Evolutionary conservation across 2,329 filamentous ascomycete genomes (phyloP).

Genomic region (Fusarium begoniae): DNA sequence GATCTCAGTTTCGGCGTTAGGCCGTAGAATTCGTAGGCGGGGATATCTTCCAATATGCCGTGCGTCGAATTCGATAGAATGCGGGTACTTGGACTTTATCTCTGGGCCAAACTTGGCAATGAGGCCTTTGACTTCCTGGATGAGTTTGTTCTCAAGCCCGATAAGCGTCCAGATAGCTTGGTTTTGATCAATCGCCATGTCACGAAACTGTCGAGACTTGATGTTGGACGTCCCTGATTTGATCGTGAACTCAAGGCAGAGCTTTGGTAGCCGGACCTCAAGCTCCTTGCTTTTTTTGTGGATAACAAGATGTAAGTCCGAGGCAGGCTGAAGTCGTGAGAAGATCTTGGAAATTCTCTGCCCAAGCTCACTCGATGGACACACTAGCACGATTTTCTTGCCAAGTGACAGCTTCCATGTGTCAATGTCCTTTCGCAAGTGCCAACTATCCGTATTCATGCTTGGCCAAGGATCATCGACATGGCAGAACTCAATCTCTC

Average conservation of each 20-base stretch:
- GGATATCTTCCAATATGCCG: constrained; percentile 53
- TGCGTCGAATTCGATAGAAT: constrained; percentile 54
- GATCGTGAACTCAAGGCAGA: constrained; percentile 15
- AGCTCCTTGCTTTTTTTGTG: accelerated
- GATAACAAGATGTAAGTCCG: constrained; percentile 15
- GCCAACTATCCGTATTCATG: constrained; percentile 31
- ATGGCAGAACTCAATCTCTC: constrained; percentile 47
- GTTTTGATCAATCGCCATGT: constrained; percentile 22
- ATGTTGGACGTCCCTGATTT: neutral
- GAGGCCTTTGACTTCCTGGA: constrained; percentile 62
- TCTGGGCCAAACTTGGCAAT: constrained; percentile 46
- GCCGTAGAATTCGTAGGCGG: constrained; percentile 57
- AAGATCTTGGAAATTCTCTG: neutral
- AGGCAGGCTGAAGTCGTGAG: neutral
- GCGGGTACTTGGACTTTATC: constrained; percentile 45
- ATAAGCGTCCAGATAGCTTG: constrained; percentile 26
- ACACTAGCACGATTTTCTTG: neutral
- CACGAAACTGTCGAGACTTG: constrained; percentile 22
- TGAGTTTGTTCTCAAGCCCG: constrained; percentile 47
- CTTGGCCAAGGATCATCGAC: constrained; percentile 40
- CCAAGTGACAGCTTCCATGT: constrained; percentile 5
- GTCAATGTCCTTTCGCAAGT: constrained; percentile 25
- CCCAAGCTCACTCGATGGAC: neutral
- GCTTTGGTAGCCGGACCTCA: constrained; percentile 35
- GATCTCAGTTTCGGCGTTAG: constrained; percentile 43